Evolutionary conservation across 257 asterid species (phyloP), one percentile per base, ranked within the genome.

Genomic region (Forsythia viridissima): DNA sequence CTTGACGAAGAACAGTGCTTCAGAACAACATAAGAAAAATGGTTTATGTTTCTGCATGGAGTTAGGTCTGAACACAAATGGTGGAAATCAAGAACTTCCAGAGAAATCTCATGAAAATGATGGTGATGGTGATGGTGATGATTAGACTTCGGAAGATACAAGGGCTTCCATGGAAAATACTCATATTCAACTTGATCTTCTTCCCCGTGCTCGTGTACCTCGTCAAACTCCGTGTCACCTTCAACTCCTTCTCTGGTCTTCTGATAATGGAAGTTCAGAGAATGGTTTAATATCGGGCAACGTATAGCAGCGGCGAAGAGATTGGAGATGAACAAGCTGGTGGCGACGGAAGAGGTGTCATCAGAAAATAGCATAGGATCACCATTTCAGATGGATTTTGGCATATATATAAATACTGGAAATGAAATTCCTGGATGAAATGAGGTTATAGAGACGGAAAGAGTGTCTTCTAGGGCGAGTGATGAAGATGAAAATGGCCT

Each of bases 261-360:
- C 98, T 21, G 96, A 86, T 83, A 90, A 90, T 43, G 95, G 96
- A 79, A 92, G 98, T 78, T 91, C 97, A 39, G 96, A 92, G 18
- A 88, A 91, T 57, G 93, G 91, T 24, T 92, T 96, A 1, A 8
- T 63, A 63, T 91, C 96, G 55, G 93, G 87, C 11, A 87, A 87
- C 79, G 67, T 81, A 75, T 63, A 63, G 16, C 88, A 79, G 87
- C 81, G 81, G 89, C 84, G 68, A 85, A 82, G 84, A 81, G 89
- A 15, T 63, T 88, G 73, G 93, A 91, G 72, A 90, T 92, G 69
- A 91, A 87, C 85, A 72, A 82, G 70, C 0, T 42, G 55, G 82
- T 77, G 59, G 79, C 79, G 72, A 87, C 86, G 80, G 97, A 90
- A 84, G 96, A 92, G 76, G 90, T 82, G 11, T 83, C 98, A 48